A percentile compares a stretch with the other conserved stretches of the same genome.
Conservation (phyloP, 2,329 filamentous ascomycete species). For the Alternaria consortialis region DNA sequence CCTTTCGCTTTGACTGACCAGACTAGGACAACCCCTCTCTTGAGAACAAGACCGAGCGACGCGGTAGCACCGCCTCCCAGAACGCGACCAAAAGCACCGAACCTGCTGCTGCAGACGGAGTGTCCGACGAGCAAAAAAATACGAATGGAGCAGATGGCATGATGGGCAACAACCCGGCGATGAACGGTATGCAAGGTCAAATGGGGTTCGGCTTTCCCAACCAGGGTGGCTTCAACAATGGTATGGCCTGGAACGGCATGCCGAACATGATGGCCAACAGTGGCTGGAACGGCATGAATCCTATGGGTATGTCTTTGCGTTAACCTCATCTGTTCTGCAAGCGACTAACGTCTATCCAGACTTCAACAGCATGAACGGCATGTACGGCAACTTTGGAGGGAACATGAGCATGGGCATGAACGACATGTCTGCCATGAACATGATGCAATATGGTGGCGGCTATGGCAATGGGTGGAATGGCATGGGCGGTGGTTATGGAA, state of each 20-base stretch:
- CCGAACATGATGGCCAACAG: constrained; percentile 57
- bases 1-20: constrained; percentile 25
- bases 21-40: constrained; percentile 25
- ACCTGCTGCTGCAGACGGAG: constrained; percentile 27
- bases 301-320: constrained; percentile 75
- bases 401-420: constrained; percentile 78
- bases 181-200: constrained; percentile 41
- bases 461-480: constrained; percentile 74
- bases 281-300: constrained; percentile 77
- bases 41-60: constrained; percentile 23
- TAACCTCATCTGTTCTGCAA: constrained; percentile 16
- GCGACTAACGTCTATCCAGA: constrained; percentile 32
- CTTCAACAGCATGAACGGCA: constrained; percentile 70
- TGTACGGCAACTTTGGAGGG: constrained; percentile 79
- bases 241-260: constrained; percentile 65
- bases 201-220: constrained; percentile 55
- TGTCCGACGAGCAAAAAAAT: constrained; percentile 28
- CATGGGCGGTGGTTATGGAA: constrained; percentile 74
- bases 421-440: constrained; percentile 69
- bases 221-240: constrained; percentile 60
- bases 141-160: constrained; percentile 28
- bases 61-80: constrained; percentile 30
- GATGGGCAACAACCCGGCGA: constrained; percentile 34
- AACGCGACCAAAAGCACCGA: constrained; percentile 26
- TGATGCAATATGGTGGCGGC: constrained; percentile 77